Conservation (phyloP, 306 rosid genomes). For the Rosa chinensis region DNA sequence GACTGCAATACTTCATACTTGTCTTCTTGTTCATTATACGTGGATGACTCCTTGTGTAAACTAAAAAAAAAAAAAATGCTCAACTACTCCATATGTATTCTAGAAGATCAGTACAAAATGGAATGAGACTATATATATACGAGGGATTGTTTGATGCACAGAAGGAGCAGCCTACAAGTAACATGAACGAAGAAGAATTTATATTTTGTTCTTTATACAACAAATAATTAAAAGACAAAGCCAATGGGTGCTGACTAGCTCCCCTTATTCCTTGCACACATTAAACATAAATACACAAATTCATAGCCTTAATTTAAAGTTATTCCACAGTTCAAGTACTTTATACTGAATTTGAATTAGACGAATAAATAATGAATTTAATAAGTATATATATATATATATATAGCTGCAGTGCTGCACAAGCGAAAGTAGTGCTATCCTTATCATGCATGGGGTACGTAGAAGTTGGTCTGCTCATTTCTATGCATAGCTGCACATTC, state of each 20-base stretch:
- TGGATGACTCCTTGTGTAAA: background rate
- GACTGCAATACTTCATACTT: background rate
- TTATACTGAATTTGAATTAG: background rate
- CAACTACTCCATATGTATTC: background rate
- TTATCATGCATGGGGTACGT: background rate
- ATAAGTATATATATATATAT: background rate
- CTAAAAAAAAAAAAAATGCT: too few species aligned
- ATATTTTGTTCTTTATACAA: background rate
- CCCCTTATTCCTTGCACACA: conserved; percentile 2
- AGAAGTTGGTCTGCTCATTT: background rate
- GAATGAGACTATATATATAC: too few species aligned
- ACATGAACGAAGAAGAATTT: background rate
- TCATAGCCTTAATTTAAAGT: too few species aligned
- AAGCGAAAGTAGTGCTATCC: too few species aligned
- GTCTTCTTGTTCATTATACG: background rate
- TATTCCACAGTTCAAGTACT: background rate
- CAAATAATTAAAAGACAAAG: background rate
- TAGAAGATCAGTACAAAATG: background rate
- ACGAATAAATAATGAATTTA: background rate
- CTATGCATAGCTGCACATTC: conserved; percentile 66
- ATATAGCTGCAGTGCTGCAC: background rate
- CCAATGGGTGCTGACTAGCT: background rate
- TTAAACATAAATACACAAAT: background rate
- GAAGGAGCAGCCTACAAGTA: background rate
- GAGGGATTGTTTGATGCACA: too few species aligned